Evolutionary conservation across 441 rosid genomes (phyloP).

Genomic region (Arabidopsis lyrata): DNA sequence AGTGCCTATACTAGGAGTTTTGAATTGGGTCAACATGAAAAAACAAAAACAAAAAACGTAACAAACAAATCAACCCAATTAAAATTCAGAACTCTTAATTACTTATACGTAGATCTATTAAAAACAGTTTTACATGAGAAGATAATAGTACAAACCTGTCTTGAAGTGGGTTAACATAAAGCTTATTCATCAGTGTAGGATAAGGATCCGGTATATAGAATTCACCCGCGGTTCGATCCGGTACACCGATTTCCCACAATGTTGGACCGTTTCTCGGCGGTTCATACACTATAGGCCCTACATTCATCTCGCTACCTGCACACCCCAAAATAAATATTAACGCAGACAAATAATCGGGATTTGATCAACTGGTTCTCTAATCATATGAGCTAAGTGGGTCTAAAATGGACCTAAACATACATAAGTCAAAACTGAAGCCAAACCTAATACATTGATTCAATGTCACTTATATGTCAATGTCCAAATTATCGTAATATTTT

Average conservation of each 20-base stretch:
- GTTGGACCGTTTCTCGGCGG: constrained; percentile 78
- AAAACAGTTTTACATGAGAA: too few species aligned
- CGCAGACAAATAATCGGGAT: background rate
- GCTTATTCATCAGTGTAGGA: constrained; percentile 51
- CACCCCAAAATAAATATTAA: background rate
- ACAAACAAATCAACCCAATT: too few species aligned
- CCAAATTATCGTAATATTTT: background rate
- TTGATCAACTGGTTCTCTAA: constrained; percentile 1
- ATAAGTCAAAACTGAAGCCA: background rate
- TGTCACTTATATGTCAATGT: background rate
- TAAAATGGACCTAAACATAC: background rate
- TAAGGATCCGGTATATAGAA: constrained; percentile 67
- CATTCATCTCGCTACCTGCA: constrained; percentile 45
- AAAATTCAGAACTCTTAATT: too few species aligned
- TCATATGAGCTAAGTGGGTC: background rate
- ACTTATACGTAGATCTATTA: too few species aligned
- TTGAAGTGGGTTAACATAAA: constrained; percentile 44
- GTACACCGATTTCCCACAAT: constrained; percentile 75
- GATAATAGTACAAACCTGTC: constrained; percentile 51
- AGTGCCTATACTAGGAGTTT: background rate
- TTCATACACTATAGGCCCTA: constrained; percentile 54
- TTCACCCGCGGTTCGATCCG: constrained; percentile 72
- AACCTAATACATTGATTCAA: too few species aligned
- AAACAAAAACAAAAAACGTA: too few species aligned
- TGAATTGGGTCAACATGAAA: background rate